phyloP scores from a whole-genome alignment of 2,329 filamentous ascomycete genomes.

The Arthrobotrys musiformis region DNA sequence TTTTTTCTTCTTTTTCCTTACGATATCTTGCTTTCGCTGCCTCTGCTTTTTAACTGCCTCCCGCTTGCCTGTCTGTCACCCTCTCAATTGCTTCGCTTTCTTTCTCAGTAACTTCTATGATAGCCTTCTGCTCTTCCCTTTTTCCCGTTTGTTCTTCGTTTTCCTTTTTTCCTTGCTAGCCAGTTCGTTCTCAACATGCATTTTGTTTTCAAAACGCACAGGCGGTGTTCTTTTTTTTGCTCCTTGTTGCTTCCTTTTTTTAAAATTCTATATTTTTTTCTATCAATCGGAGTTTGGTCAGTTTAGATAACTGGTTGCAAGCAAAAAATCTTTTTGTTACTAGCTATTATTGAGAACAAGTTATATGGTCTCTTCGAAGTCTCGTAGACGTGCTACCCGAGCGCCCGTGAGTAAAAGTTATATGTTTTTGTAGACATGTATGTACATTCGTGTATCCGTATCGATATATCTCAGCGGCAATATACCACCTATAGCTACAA shows the following conservation, averaged over 20 bases:
- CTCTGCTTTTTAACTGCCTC: background rate
- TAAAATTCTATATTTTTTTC: no score
- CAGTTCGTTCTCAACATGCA: background rate
- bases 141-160: background rate
- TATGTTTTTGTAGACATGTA: no score
- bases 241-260: background rate
- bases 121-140: background rate
- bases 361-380: background rate
- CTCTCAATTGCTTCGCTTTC: background rate
- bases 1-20: background rate
- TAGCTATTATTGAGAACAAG: no score
- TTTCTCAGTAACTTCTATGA: background rate
- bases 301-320: conserved; percentile 23
- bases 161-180: background rate
- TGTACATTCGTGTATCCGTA: no score
- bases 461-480: no score
- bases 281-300: conserved; percentile 7
- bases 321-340: conserved; percentile 1
- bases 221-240: background rate
- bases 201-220: conserved; percentile 20
- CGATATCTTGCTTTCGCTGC: background rate
- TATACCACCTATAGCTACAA: no score
- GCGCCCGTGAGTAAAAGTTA: no score
- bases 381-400: background rate
- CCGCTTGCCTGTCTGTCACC: background rate